These are phyloP conservation scores for Acorus gramineus DNA, from an alignment of 106 monocot species.

Conservation along the genomic window DNA sequence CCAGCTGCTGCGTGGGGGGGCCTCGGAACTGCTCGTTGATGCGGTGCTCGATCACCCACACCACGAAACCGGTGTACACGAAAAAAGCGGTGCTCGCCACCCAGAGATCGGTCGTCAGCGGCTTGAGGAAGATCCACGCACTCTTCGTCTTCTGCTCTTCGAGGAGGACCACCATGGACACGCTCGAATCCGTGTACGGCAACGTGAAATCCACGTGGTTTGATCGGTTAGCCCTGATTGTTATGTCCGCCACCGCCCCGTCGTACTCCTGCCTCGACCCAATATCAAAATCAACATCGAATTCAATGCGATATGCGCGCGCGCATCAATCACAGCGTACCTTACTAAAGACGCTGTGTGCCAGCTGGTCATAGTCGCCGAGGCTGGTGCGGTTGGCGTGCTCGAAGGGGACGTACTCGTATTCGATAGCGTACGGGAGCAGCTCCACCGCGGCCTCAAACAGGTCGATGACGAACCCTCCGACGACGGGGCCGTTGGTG, in stretches of 20 bases:
- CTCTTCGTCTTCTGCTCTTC: conserved; percentile 18
- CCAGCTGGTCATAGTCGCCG: conserved; percentile 62
- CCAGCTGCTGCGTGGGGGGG: conserved; percentile 19
- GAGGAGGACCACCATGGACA: conserved; percentile 55
- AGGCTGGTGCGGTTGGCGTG: conserved; percentile 17
- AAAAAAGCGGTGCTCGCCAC: conserved; percentile 24
- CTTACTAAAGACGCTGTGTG: conserved; percentile 63
- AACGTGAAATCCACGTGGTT: conserved; percentile 48
- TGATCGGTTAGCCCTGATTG: conserved; percentile 60
- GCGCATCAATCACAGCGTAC: conserved; percentile 12
- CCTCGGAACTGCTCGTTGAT: conserved; percentile 45
- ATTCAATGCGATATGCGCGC: neutral
- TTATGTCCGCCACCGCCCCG: conserved; percentile 57
- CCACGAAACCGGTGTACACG: conserved; percentile 36
- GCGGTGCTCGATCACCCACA: conserved; percentile 55
- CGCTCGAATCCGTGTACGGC: conserved; percentile 48
- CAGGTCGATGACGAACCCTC: conserved; percentile 43
- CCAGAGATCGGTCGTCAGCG: conserved; percentile 35
- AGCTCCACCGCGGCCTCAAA: conserved; percentile 1
- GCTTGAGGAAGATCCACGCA: conserved; percentile 48
- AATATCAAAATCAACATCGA: too few species aligned
- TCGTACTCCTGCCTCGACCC: conserved; percentile 27
- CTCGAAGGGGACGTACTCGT: conserved; percentile 17
- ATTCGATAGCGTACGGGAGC: conserved; percentile 32
- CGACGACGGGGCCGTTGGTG: conserved; percentile 9